Percentiles rank a stretch among this genome's conserved stretches.
phyloP scores from a whole-genome alignment of 2,329 filamentous ascomycete genomes.

The Fusarium liriodendri region DNA sequence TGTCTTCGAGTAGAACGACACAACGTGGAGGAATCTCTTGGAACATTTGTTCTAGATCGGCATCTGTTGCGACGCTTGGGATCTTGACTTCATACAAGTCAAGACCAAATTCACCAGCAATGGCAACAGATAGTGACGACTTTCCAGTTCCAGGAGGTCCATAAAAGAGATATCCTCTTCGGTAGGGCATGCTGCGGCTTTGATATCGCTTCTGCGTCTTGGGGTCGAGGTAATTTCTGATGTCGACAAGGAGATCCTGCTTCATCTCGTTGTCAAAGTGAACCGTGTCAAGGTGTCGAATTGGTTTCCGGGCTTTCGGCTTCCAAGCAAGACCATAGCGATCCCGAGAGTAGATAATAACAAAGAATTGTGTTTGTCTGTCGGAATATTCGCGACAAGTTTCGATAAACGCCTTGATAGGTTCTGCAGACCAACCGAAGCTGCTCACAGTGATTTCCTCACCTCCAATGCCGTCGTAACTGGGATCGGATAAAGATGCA shows the following conservation, averaged over 20 bases:
- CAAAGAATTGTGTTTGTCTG: conserved; percentile 60
- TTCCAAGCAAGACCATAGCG: conserved; percentile 61
- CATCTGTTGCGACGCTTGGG: conserved; percentile 61
- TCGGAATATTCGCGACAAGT: conserved; percentile 61
- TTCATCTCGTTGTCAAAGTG: conserved; percentile 61
- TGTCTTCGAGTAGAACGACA: conserved; percentile 66
- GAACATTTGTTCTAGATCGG: conserved; percentile 63
- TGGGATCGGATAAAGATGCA: conserved; percentile 52
- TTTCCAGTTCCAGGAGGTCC: conserved; percentile 73
- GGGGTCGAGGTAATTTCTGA: conserved; percentile 63
- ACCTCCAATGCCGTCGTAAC: conserved; percentile 58
- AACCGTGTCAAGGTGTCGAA: conserved; percentile 62
- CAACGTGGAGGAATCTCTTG: conserved; percentile 63
- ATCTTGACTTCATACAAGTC: conserved; percentile 63
- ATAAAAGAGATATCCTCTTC: conserved; percentile 70
- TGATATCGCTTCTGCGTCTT: conserved; percentile 68
- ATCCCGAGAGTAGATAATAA: conserved; percentile 60
- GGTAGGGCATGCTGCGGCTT: conserved; percentile 58
- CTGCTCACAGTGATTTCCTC: conserved; percentile 62
- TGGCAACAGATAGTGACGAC: conserved; percentile 64
- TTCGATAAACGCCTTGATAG: conserved; percentile 59
- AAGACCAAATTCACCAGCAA: conserved; percentile 62
- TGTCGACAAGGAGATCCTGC: conserved; percentile 59
- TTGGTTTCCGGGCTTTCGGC: conserved; percentile 60
- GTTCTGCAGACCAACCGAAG: conserved; percentile 62